phyloP scores from a whole-genome alignment of 306 rosid species.

The Alnus rubra region DNA sequence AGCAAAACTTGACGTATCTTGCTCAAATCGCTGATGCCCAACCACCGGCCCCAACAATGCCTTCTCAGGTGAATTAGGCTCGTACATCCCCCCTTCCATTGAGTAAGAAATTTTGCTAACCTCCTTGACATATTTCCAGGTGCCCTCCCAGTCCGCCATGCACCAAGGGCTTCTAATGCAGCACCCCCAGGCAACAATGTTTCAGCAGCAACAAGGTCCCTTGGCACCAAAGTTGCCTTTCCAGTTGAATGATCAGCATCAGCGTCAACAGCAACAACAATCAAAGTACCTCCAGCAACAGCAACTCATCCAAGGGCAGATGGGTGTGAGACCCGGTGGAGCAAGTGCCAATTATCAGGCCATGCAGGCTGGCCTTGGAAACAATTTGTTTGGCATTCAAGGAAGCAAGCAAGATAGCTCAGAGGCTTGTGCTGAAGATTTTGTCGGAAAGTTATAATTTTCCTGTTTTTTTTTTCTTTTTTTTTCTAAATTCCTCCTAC shows the following conservation, averaged over 20 bases:
- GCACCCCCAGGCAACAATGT: slow-evolving; percentile 30
- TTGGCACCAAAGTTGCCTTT: slow-evolving; percentile 24
- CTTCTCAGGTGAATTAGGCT: slow-evolving; percentile 43
- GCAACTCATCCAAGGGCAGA: slow-evolving; percentile 27
- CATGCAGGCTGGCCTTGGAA: slow-evolving; percentile 28
- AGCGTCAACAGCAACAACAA: slow-evolving; percentile 30
- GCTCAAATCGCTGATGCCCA: slow-evolving; percentile 47
- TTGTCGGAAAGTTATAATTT: slow-evolving; percentile 21
- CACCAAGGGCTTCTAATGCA: slow-evolving; percentile 42
- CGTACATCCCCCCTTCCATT: neutral
- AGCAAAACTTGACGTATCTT: slow-evolving; percentile 54
- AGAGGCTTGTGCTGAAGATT: slow-evolving; percentile 39
- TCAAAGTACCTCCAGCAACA: slow-evolving; percentile 42
- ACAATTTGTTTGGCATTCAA: slow-evolving; percentile 33
- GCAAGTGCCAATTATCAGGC: slow-evolving; percentile 27
- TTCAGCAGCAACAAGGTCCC: slow-evolving; percentile 36
- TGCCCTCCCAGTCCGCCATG: slow-evolving; percentile 16
- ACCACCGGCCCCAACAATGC: slow-evolving; percentile 21
- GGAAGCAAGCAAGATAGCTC: slow-evolving; percentile 40
- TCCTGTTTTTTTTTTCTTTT: neutral
- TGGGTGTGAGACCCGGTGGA: slow-evolving; percentile 30
- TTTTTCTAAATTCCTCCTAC: neutral
- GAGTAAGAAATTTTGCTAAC: slow-evolving; percentile 13
- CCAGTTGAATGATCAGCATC: slow-evolving; percentile 40
- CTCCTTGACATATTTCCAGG: slow-evolving; percentile 19